A percentile compares a stretch with the other conserved stretches of the same genome.
Evolutionary conservation across 192 early-diverging fungal genomes (phyloP).

Genomic region (Diversispora epigaea): DNA sequence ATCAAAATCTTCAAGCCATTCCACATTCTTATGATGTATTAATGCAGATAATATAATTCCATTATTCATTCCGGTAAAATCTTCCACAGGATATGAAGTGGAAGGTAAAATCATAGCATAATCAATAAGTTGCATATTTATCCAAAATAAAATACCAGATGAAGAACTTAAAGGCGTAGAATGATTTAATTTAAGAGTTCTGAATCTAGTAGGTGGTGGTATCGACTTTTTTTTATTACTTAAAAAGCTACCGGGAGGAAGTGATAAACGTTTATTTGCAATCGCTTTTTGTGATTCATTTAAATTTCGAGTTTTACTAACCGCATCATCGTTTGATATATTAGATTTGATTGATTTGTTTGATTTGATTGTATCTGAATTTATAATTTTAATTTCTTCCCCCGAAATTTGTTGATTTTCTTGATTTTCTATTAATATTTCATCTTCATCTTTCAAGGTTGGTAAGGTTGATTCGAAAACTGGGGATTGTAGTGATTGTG

Average conservation of each 20-base stretch:
- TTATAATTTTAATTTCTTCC: too few relatives aligned
- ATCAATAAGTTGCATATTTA: conserved; percentile 30
- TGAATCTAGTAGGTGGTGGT: conserved; percentile 5
- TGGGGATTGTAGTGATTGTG: too few relatives aligned
- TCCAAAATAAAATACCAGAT: conserved; percentile 26
- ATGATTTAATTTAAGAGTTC: conserved; percentile 13
- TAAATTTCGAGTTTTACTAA: too few relatives aligned
- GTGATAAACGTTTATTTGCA: conserved; percentile 5
- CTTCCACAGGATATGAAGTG: conserved; percentile 21
- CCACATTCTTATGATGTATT: conserved; percentile 23
- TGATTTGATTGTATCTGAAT: too few relatives aligned
- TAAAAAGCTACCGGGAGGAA: neutral
- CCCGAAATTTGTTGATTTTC: too few relatives aligned
- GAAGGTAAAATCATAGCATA: conserved; percentile 5
- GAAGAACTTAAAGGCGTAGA: conserved; percentile 16
- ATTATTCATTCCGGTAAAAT: conserved; percentile 28
- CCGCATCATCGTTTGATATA: too few relatives aligned
- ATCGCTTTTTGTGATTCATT: neutral
- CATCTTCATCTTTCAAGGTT: too few relatives aligned
- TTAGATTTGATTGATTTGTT: too few relatives aligned
- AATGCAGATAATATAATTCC: conserved; percentile 21
- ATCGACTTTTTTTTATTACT: neutral
- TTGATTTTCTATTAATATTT: too few relatives aligned
- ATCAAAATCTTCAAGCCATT: conserved; percentile 31
- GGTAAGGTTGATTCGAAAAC: too few relatives aligned